Conservation (phyloP, 495 filamentous ascomycete genomes). For the Xylaria bambusicola region DNA sequence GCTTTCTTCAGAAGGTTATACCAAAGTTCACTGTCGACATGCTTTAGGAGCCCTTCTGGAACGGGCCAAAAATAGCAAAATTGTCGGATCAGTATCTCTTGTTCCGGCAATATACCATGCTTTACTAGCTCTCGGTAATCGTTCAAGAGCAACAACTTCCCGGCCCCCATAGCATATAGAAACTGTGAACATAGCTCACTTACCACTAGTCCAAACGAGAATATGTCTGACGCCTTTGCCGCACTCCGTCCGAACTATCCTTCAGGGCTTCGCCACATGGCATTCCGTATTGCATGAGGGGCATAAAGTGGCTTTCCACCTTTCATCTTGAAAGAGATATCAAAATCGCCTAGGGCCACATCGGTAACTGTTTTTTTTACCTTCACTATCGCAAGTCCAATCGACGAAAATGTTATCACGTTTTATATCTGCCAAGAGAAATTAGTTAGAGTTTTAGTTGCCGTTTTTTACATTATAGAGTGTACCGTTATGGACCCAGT, state of each 20-base stretch:
- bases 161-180: slow-evolving; percentile 35
- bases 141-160: slow-evolving; percentile 29
- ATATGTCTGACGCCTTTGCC: slow-evolving; percentile 31
- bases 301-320: slow-evolving; percentile 28
- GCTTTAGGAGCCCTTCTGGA: slow-evolving; percentile 33
- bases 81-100: slow-evolving; percentile 34
- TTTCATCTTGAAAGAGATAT: slow-evolving; percentile 35
- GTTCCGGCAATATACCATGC: slow-evolving; percentile 32
- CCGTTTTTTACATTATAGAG: slow-evolving; percentile 16
- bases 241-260: slow-evolving; percentile 32
- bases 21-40: slow-evolving; percentile 31
- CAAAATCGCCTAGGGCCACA: slow-evolving; percentile 38
- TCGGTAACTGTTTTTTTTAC: no score
- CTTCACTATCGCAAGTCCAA: slow-evolving; percentile 33
- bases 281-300: slow-evolving; percentile 34
- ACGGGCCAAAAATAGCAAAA: slow-evolving; percentile 35
- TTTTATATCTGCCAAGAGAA: slow-evolving; percentile 38
- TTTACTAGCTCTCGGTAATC: slow-evolving; percentile 32
- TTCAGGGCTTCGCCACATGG: slow-evolving; percentile 39
- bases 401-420: slow-evolving; percentile 39
- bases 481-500: slow-evolving; percentile 35
- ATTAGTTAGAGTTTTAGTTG: slow-evolving; percentile 23
- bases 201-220: slow-evolving; percentile 38
- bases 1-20: slow-evolving; percentile 26
- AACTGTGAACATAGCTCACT: slow-evolving; percentile 30